A percentile compares a stretch with the other conserved stretches of the same genome.
Conservation (phyloP, 2,329 filamentous ascomycete species). For the Nigrospora oryzae region DNA sequence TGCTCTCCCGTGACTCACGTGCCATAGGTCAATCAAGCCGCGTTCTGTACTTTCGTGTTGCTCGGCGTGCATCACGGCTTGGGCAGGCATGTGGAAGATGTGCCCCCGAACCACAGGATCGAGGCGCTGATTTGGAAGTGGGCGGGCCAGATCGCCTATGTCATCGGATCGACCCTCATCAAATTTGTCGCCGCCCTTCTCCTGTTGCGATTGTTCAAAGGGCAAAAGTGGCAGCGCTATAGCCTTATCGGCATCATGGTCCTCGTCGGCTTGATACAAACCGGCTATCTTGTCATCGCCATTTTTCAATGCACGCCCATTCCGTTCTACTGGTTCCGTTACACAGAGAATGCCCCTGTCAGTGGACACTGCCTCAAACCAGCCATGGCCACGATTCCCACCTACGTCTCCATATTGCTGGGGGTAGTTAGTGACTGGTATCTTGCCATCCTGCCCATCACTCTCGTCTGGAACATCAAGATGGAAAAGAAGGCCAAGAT, state of each 20-base stretch:
- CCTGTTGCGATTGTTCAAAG: slow-evolving; percentile 1
- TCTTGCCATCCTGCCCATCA: slow-evolving; percentile 4
- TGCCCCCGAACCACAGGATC: neutral
- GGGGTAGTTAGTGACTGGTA: slow-evolving; percentile 4
- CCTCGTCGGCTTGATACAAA: neutral
- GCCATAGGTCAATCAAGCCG: neutral
- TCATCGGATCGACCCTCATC: slow-evolving; percentile 2
- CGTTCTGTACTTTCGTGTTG: slow-evolving; percentile 2
- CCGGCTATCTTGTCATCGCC: slow-evolving; percentile 3
- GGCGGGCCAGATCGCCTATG: slow-evolving; percentile 3
- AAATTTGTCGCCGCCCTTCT: slow-evolving; percentile 4
- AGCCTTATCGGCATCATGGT: slow-evolving; percentile 2
- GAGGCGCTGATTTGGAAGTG: slow-evolving; percentile 5
- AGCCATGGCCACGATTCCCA: slow-evolving; percentile 4
- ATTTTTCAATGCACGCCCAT: slow-evolving; percentile 5
- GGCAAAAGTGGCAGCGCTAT: slow-evolving; percentile 3
- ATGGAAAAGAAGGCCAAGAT: slow-evolving; percentile 5
- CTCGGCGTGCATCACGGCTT: slow-evolving; percentile 5
- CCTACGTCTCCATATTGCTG: slow-evolving; percentile 4
- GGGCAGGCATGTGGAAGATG: slow-evolving; percentile 2
- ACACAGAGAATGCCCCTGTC: neutral
- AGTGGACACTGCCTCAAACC: neutral
- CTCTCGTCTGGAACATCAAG: slow-evolving; percentile 4
- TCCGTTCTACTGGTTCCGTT: slow-evolving; percentile 5
- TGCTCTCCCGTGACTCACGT: neutral